These are phyloP conservation scores for Penicillium paradoxum DNA, from an alignment of 495 filamentous ascomycete species.

Conservation along the genomic window DNA sequence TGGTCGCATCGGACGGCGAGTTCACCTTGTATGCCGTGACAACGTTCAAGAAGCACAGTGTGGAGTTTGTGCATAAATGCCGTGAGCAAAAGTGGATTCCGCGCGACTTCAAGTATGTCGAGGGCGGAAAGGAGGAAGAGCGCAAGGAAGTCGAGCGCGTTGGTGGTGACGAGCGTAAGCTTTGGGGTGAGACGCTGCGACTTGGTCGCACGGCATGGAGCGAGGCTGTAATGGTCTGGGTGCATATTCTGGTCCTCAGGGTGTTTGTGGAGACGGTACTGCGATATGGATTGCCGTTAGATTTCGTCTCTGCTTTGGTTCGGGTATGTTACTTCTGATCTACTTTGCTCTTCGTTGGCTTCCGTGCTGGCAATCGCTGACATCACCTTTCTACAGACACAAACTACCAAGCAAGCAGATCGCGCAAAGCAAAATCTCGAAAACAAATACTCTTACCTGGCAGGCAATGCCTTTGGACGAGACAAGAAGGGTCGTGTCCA, in stretches of 20 bases:
- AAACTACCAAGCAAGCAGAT: constrained; percentile 66
- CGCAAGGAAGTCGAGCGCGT: constrained; percentile 76
- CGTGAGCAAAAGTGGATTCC: constrained; percentile 91
- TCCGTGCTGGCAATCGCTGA: not conserved
- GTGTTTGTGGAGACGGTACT: constrained; percentile 97
- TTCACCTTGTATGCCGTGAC: constrained; percentile 86
- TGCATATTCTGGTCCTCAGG: constrained; percentile 82
- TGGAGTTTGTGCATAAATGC: constrained; percentile 83
- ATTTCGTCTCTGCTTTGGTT: constrained; percentile 78
- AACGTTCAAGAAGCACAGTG: constrained; percentile 82
- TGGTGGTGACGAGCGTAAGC: constrained; percentile 71
- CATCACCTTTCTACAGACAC: constrained; percentile 54
- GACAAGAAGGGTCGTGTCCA: constrained; percentile 90
- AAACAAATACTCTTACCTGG: constrained; percentile 81
- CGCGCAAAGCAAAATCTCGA: constrained; percentile 80
- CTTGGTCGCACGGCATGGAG: constrained; percentile 84
- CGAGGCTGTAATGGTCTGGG: constrained; percentile 91
- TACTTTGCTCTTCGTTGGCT: not conserved
- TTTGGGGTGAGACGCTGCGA: constrained; percentile 86
- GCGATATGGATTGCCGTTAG: constrained; percentile 84
- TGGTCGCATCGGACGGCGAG: constrained; percentile 78
- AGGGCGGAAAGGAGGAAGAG: constrained; percentile 84
- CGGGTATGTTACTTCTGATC: constrained; percentile 54
- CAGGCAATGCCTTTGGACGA: constrained; percentile 87
- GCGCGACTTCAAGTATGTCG: constrained; percentile 86